Evolutionary conservation across 352 stramenopile genomes (phyloP).

Genomic region (Paralagenidium karlingii): DNA sequence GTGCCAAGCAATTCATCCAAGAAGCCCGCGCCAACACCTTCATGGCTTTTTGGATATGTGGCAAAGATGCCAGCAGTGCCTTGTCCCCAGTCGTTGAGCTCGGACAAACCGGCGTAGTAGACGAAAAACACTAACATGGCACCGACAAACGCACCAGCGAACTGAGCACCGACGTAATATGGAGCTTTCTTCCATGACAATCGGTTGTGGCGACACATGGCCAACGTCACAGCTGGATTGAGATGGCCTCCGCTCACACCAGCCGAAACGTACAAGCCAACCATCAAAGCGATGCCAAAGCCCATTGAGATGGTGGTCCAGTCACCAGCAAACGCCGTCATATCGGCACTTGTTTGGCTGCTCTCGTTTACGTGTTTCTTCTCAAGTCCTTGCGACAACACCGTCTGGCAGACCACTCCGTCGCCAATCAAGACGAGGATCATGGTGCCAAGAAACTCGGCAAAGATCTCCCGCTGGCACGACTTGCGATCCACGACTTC

Average conservation of each 20-base stretch:
- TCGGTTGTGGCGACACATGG: constrained; percentile 45
- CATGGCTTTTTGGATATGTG: constrained; percentile 57
- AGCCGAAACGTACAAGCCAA: constrained; percentile 49
- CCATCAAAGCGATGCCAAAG: constrained; percentile 58
- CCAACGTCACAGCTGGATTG: constrained; percentile 52
- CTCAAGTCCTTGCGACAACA: constrained; percentile 49
- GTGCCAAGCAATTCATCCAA: constrained; percentile 17
- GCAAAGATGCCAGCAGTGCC: constrained; percentile 58
- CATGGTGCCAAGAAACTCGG: constrained; percentile 45
- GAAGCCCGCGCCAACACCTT: constrained; percentile 41
- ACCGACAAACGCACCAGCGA: constrained; percentile 44
- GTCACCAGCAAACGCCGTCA: constrained; percentile 43
- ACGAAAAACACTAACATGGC: constrained; percentile 49
- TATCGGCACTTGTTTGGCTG: constrained; percentile 16
- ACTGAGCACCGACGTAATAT: constrained; percentile 51
- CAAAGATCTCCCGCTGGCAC: constrained; percentile 1
- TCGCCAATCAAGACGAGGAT: constrained; percentile 47
- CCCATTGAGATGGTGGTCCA: constrained; percentile 59
- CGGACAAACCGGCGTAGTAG: constrained; percentile 39
- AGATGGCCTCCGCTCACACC: constrained; percentile 56
- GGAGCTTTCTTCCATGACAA: constrained; percentile 50
- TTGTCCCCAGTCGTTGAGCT: constrained; percentile 45
- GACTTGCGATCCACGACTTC: constrained; percentile 14
- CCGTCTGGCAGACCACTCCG: constrained; percentile 39
- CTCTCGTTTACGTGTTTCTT: constrained; percentile 6